Percentiles rank a stretch among this genome's conserved stretches.
Conservation (phyloP, 169 alveolate genomes). For the Plasmodium gonderi region DNA sequence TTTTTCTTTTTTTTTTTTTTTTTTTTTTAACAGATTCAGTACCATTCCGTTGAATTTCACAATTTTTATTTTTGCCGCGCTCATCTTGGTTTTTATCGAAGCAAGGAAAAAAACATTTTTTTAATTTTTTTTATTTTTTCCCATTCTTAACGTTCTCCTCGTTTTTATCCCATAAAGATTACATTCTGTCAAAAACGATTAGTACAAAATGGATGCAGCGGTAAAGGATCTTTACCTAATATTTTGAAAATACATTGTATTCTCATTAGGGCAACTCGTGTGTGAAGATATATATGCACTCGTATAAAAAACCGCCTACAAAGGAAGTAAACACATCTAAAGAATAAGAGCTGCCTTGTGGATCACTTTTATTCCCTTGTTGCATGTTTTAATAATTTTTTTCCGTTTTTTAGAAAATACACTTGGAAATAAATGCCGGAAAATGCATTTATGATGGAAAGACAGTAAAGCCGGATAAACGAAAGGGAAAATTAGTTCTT, state of each 20-base stretch:
- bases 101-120: too few species aligned
- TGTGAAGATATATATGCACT: not conserved
- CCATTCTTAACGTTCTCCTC: not conserved
- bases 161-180: not conserved
- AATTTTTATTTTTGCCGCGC: not conserved
- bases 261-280: too few species aligned
- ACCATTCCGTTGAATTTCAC: not conserved
- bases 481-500: slow-evolving; percentile 69
- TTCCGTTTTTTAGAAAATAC: slow-evolving; percentile 29
- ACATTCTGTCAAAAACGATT: not conserved
- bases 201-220: not conserved
- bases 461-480: slow-evolving; percentile 57
- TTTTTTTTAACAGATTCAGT: not conserved
- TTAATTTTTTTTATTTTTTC: not conserved
- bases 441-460: slow-evolving; percentile 74
- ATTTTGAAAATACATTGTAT: not conserved
- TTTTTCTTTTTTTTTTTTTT: too few species aligned
- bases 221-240: not conserved
- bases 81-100: not conserved
- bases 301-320: not conserved
- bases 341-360: not conserved
- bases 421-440: slow-evolving; percentile 72
- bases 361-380: not conserved
- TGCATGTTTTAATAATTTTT: not conserved
- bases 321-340: not conserved